Percentiles rank a stretch among this genome's conserved stretches.
Conservation (phyloP, 176 grass and related monocot species). For the Lolium perenne region DNA sequence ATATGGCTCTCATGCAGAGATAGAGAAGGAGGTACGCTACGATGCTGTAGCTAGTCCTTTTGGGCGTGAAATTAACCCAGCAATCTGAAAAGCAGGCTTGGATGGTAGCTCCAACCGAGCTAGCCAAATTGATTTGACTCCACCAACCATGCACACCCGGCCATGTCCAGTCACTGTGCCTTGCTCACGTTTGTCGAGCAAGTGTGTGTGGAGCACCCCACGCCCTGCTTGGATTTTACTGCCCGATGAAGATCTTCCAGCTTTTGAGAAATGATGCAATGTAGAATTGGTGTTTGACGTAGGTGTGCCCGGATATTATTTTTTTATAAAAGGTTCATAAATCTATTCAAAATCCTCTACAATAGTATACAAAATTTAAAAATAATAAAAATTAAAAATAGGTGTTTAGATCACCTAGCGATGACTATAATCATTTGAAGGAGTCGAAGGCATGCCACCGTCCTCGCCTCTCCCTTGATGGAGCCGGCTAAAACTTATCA, state of each 20-base stretch:
- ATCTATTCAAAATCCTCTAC: too few species aligned
- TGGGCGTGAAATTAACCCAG: slow-evolving; percentile 31
- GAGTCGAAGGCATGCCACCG: too few species aligned
- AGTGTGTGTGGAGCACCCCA: slow-evolving; percentile 4
- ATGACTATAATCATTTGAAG: too few species aligned
- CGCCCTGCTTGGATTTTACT: background rate
- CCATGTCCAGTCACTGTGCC: slow-evolving; percentile 16
- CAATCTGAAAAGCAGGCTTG: slow-evolving; percentile 43
- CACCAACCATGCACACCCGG: slow-evolving; percentile 41
- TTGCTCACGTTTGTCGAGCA: background rate
- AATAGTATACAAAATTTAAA: too few species aligned
- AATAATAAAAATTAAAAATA: too few species aligned
- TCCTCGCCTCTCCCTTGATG: too few species aligned
- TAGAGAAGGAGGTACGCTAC: background rate
- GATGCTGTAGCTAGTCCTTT: background rate
- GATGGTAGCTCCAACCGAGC: slow-evolving; percentile 21
- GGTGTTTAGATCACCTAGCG: too few species aligned
- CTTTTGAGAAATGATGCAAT: background rate
- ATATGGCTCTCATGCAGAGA: background rate
- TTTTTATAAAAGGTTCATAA: too few species aligned
- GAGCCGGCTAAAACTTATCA: too few species aligned
- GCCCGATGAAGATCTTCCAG: background rate
- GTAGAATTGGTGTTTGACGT: background rate
- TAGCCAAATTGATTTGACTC: slow-evolving; percentile 51
- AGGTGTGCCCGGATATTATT: too few species aligned